Base-by-base conservation (phyloP, 768 basidiomycete species). In the Lentinula edodes region DNA sequence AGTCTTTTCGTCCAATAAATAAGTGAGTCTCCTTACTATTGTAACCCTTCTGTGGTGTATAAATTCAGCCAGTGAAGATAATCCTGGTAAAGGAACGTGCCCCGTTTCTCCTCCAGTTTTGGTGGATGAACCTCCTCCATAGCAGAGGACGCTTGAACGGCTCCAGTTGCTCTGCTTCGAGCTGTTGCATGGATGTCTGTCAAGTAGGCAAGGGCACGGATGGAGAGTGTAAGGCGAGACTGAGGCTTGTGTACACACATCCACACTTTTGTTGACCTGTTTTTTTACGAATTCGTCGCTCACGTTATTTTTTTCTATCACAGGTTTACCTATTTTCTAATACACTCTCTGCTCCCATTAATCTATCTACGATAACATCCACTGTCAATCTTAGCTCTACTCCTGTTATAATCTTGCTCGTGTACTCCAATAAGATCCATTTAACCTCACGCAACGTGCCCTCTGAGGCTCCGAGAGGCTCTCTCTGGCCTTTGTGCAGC, bases 141-240 rank as follows among this genome's bases (percentile, higher is more conserved):
- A 41, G 66, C 9, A 9, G 7, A 71, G 74, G 73, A 73, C 69
- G 70, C 68, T 65, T 41, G 53, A 57, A 62, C 65, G 65, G 46
- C 65, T 67, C 64, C 65, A 64, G 63, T 57, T 48, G 63, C 56
- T 54, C 67, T 23, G 43, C 53, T 65, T 61, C 63, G 61, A 62
- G 63, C 16, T 36, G 28, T n/a, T 5, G 32, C 28, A 13, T 13
- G 13, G 74, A 66, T 67, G 71, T 23, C 61, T 62, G 63, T 62
- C 61, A 64, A 61, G 72, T 70, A 72, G 70, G 84, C 20, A 66
- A 68, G 89, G 91, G 80, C 85, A 87, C 75, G 86, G 65, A 76
- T 91, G 91, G 78, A 77, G 90, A 88, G 67, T 74, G 81, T 79
- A 93, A 93, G 90, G 90, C 90, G 90, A 93, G 90, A 83, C 90